These are phyloP conservation scores for Hypoxylon sp. DNA, from an alignment of 2,329 filamentous ascomycete genomes.

Conservation along the genomic window DNA sequence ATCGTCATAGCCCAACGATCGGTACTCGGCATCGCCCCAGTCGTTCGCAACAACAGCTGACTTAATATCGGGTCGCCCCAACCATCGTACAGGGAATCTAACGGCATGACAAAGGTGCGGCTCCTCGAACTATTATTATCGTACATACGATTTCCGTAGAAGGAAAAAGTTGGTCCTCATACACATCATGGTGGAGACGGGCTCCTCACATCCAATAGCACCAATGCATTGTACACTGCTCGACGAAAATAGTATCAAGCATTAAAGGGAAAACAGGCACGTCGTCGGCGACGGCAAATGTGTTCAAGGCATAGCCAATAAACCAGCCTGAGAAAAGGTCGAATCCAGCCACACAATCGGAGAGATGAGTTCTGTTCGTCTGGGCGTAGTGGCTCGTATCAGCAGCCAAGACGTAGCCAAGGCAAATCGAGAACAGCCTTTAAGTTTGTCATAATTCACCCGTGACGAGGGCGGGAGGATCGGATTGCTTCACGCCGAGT, in stretches of 20 bases:
- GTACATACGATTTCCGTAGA: slow-evolving; percentile 11
- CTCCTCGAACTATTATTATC: slow-evolving; percentile 29
- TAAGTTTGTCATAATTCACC: not conserved
- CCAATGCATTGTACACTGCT: slow-evolving; percentile 5
- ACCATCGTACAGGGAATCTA: slow-evolving; percentile 12
- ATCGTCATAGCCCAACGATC: slow-evolving; percentile 6
- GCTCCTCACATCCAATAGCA: slow-evolving; percentile 6
- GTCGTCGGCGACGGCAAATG: slow-evolving; percentile 1
- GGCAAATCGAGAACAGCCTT: slow-evolving; percentile 2
- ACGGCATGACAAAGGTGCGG: slow-evolving; percentile 17
- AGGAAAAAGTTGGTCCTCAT: not conserved
- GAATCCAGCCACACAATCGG: slow-evolving; percentile 1
- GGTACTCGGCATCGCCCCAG: slow-evolving; percentile 27
- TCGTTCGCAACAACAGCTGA: slow-evolving; percentile 12
- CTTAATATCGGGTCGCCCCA: slow-evolving; percentile 22
- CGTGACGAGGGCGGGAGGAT: not conserved
- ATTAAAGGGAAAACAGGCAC: not conserved
- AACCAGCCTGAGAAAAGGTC: slow-evolving; percentile 1
- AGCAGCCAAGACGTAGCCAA: slow-evolving; percentile 22
- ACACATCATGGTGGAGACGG: not conserved
- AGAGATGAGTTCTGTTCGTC: not conserved
- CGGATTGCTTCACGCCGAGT: slow-evolving; percentile 35
- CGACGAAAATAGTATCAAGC: slow-evolving; percentile 22
- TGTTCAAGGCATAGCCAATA: slow-evolving; percentile 11
- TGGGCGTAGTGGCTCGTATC: not conserved